These are phyloP conservation scores for Pythium utonaiense DNA, from an alignment of 352 stramenopile species.

Conservation along the genomic window DNA sequence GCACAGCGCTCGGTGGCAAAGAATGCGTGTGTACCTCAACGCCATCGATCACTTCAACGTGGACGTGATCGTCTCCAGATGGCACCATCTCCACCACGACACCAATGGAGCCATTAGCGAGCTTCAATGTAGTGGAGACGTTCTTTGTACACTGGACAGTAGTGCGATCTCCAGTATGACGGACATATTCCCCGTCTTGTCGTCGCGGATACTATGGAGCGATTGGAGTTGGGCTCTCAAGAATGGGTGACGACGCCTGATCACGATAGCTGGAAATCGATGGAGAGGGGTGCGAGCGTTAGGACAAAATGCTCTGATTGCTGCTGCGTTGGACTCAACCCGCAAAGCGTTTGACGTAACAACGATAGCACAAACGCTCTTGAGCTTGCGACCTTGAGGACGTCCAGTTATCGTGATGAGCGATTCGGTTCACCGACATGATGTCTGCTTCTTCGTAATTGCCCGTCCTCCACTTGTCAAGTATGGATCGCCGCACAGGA, in stretches of 20 bases:
- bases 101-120: background rate
- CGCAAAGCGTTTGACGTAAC: background rate
- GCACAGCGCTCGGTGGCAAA: background rate
- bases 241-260: background rate
- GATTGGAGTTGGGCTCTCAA: background rate
- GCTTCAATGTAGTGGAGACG: background rate
- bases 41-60: background rate
- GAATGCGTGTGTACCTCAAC: background rate
- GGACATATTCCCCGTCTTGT: background rate
- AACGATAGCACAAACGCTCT: background rate
- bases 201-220: background rate
- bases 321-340: background rate
- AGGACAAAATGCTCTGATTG: background rate
- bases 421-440: background rate
- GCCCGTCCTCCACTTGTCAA: no score
- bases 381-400: background rate
- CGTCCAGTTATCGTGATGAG: background rate
- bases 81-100: background rate
- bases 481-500: no score
- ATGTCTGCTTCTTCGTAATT: no score
- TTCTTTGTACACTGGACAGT: background rate
- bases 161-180: background rate
- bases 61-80: background rate
- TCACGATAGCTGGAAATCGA: background rate
- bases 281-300: background rate